Percentiles rank a stretch among this genome's conserved stretches.
These are phyloP conservation scores for Aureobasidium sp. DNA, from an alignment of 2,329 filamentous ascomycete species.

Conservation along the genomic window DNA sequence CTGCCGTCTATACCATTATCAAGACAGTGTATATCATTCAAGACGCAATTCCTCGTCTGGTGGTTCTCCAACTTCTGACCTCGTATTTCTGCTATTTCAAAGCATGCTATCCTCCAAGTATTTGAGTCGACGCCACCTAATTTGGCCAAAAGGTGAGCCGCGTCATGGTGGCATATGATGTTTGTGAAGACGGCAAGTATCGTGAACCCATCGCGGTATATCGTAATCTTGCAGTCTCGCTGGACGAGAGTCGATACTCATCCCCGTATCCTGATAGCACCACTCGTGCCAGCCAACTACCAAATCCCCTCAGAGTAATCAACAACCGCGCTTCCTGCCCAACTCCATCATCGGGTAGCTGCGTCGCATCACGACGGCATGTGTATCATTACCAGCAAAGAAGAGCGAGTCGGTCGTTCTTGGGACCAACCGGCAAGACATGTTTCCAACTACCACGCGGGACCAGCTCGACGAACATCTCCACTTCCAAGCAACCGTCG, in stretches of 20 bases:
- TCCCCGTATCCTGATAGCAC: neutral
- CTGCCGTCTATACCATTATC: neutral
- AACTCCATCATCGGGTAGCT: neutral
- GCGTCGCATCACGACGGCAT: conserved; percentile 17
- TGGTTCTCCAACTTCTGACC: neutral
- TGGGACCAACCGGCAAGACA: conserved; percentile 25
- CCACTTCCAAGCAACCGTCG: neutral
- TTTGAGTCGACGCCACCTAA: neutral
- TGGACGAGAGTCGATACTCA: neutral
- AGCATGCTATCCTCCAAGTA: neutral
- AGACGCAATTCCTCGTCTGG: neutral
- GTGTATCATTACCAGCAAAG: conserved; percentile 26
- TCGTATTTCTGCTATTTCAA: neutral
- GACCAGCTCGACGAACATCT: conserved; percentile 17
- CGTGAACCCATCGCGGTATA: neutral
- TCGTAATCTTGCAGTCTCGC: neutral
- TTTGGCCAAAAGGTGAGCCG: neutral
- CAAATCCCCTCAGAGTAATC: neutral
- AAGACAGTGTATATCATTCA: neutral
- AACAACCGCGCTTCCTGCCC: neutral
- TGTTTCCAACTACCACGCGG: conserved; percentile 28
- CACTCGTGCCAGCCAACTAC: neutral
- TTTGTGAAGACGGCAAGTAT: neutral
- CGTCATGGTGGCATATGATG: neutral
- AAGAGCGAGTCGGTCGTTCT: conserved; percentile 19